Conservation (phyloP, 352 stramenopile genomes). For the Phytophthora cryptogea region DNA sequence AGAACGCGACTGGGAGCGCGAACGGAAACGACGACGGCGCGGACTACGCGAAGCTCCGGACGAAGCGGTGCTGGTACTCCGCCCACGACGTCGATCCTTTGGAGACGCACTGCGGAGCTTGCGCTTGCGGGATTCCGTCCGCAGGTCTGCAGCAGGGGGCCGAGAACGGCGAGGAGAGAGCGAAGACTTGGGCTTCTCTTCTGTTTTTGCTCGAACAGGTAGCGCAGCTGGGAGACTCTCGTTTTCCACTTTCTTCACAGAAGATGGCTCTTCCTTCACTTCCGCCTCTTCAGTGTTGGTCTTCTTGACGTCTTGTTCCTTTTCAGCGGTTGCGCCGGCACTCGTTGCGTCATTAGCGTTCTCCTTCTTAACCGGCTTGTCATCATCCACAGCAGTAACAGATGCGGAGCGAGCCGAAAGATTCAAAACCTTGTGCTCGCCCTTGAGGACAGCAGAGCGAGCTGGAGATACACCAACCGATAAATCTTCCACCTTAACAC, state of each 20-base stretch:
- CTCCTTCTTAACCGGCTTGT: slow-evolving; percentile 5
- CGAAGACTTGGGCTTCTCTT: slow-evolving; percentile 4
- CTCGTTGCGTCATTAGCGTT: slow-evolving; percentile 10
- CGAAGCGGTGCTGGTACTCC: slow-evolving; percentile 28
- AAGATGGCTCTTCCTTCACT: slow-evolving; percentile 7
- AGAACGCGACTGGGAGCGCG: slow-evolving; percentile 31
- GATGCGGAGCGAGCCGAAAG: slow-evolving; percentile 25
- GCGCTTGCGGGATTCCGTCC: slow-evolving; percentile 20
- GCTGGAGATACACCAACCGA: slow-evolving; percentile 19
- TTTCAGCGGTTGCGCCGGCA: background rate
- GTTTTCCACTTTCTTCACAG: slow-evolving; percentile 12
- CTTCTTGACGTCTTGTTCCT: slow-evolving; percentile 2
- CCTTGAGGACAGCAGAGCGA: slow-evolving; percentile 30
- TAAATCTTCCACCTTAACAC: slow-evolving; percentile 18
- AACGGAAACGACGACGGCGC: slow-evolving; percentile 30
- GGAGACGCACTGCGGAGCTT: slow-evolving; percentile 29
- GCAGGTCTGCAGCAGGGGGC: slow-evolving; percentile 4
- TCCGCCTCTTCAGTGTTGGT: slow-evolving; percentile 7
- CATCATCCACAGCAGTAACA: slow-evolving; percentile 21
- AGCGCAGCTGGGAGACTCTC: slow-evolving; percentile 6
- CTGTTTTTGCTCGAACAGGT: slow-evolving; percentile 17
- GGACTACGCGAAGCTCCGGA: slow-evolving; percentile 17
- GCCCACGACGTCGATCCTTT: slow-evolving; percentile 21
- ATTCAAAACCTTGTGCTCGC: slow-evolving; percentile 39
- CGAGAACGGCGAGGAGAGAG: slow-evolving; percentile 15